These are phyloP conservation scores for Thalia dealbata DNA, from an alignment of 176 grass and related monocot species.

Conservation along the genomic window DNA sequence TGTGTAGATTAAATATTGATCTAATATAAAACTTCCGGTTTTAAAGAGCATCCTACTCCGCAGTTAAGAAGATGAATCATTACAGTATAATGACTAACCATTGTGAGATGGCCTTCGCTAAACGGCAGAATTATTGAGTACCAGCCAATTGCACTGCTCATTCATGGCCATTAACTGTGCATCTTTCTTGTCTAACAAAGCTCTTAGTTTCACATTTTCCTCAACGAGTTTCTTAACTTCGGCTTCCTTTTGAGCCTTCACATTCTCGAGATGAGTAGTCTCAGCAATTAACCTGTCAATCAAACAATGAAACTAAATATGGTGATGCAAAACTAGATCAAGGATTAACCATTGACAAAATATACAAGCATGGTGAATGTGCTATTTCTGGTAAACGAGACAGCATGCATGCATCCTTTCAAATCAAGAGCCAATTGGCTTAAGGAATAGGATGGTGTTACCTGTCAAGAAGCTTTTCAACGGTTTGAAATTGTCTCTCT, in stretches of 20 bases:
- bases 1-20: too few relatives aligned
- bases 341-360: too few relatives aligned
- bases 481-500: conserved; percentile 70
- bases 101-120: neutral
- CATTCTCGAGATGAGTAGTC: conserved; percentile 10
- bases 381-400: too few relatives aligned
- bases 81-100: too few relatives aligned
- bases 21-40: too few relatives aligned
- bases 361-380: too few relatives aligned
- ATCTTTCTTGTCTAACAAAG: conserved; percentile 17
- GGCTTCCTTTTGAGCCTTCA: conserved; percentile 4
- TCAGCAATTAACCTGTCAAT: conserved; percentile 2
- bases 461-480: conserved; percentile 82
- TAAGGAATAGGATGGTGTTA: conserved; percentile 6
- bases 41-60: too few relatives aligned
- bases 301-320: neutral
- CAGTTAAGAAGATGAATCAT: too few relatives aligned
- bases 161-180: conserved; percentile 14
- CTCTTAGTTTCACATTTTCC: conserved; percentile 17
- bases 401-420: too few relatives aligned
- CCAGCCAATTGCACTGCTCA: conserved; percentile 12
- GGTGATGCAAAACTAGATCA: too few relatives aligned
- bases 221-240: conserved; percentile 13
- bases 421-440: neutral
- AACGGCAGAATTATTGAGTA: neutral